Evolutionary conservation across 441 rosid species (phyloP).

Genomic region (Gossypium laxum): DNA sequence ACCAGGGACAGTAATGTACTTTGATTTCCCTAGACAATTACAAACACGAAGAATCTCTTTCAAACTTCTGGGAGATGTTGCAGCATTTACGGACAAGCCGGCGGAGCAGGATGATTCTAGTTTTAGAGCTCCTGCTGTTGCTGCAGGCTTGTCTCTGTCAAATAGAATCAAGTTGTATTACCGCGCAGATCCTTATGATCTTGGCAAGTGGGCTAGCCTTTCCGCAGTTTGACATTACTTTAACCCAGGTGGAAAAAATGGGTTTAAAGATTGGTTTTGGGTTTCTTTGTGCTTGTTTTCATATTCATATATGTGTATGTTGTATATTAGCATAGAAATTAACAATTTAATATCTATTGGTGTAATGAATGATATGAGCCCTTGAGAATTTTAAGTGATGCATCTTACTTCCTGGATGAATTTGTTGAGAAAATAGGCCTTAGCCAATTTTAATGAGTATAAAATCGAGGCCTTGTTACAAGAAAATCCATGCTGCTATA

Average conservation of each 20-base stretch:
- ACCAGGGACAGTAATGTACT: constrained; percentile 75
- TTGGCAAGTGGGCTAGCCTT: constrained; percentile 90
- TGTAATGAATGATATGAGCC: not conserved
- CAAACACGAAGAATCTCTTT: constrained; percentile 56
- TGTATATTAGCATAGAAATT: constrained; percentile 21
- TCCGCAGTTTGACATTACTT: constrained; percentile 37
- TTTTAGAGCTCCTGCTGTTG: constrained; percentile 35
- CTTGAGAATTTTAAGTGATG: not conserved
- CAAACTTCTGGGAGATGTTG: constrained; percentile 75
- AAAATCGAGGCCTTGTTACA: not conserved
- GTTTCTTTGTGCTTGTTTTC: constrained; percentile 6
- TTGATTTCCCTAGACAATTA: constrained; percentile 59
- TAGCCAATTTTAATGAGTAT: not conserved
- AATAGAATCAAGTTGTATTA: constrained; percentile 68
- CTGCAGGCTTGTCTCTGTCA: constrained; percentile 63
- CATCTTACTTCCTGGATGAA: constrained; percentile 23
- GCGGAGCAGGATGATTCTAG: constrained; percentile 60
- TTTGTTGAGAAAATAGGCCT: not conserved
- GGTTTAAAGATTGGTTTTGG: constrained; percentile 14
- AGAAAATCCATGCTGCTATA: not conserved
- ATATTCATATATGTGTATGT: constrained; percentile 3
- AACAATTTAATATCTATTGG: constrained; percentile 13
- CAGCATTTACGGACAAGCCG: constrained; percentile 61
- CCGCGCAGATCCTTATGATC: constrained; percentile 68
- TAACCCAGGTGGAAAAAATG: not conserved